Conservation (phyloP, 352 stramenopile species). For the Peronospora destructor region DNA sequence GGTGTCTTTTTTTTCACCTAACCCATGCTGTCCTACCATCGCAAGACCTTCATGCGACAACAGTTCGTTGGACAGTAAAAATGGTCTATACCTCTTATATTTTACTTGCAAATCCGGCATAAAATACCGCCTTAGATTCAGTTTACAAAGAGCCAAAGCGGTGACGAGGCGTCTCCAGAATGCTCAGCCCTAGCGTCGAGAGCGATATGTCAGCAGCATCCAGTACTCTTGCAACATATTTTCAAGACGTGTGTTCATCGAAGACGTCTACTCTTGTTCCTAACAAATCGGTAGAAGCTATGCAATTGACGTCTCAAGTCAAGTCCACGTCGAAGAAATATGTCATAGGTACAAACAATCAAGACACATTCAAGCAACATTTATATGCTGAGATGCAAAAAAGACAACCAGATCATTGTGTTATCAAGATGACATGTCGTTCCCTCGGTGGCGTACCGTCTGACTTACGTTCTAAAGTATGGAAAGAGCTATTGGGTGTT, state of each 20-base stretch:
- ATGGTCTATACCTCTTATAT: no score
- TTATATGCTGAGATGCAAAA: slow-evolving; percentile 63
- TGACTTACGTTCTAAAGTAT: slow-evolving; percentile 51
- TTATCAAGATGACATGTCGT: slow-evolving; percentile 63
- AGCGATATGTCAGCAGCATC: not conserved
- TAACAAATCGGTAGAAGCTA: no score
- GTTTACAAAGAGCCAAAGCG: no score
- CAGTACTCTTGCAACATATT: not conserved
- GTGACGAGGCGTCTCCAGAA: not conserved
- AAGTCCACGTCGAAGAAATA: not conserved
- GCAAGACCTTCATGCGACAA: no score
- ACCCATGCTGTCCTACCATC: no score
- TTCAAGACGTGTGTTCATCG: not conserved
- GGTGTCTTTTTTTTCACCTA: no score
- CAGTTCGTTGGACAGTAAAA: no score
- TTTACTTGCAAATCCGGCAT: not conserved
- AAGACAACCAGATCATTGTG: slow-evolving; percentile 61
- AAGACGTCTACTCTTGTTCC: not conserved
- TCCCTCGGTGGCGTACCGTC: slow-evolving; percentile 56
- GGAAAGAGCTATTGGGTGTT: slow-evolving; percentile 74
- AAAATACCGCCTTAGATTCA: not conserved
- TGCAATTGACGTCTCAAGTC: not conserved
- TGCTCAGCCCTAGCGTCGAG: slow-evolving; percentile 14
- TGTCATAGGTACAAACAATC: no score
- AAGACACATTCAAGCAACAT: slow-evolving; percentile 20